phyloP scores from a whole-genome alignment of 1,284 basidiomycete genomes.

The Caloboletus inedulis region DNA sequence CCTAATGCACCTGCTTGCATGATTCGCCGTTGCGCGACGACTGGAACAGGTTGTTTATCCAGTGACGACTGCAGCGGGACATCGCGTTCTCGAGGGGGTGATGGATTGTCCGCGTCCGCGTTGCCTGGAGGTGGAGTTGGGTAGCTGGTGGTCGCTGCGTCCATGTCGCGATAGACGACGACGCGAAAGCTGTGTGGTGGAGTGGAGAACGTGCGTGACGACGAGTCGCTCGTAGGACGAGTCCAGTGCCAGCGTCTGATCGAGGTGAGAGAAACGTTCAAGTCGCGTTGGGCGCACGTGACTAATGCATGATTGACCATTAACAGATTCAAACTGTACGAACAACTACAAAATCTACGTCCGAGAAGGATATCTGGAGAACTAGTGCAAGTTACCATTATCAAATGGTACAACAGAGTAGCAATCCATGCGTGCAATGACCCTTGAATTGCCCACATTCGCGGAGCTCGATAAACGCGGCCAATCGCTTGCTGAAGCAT shows the following conservation, averaged over 20 bases:
- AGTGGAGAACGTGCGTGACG: background rate
- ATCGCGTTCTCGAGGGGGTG: conserved; percentile 46
- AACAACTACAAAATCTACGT: conserved; percentile 12
- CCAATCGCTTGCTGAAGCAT: background rate
- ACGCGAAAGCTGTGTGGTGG: background rate
- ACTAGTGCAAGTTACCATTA: background rate
- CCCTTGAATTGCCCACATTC: background rate
- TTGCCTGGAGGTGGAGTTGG: conserved; percentile 26
- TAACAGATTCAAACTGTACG: background rate
- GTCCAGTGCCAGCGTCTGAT: conserved; percentile 13
- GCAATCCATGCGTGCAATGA: background rate
- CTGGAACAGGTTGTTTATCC: conserved; percentile 44
- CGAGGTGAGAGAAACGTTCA: conserved; percentile 19
- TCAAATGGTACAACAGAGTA: background rate
- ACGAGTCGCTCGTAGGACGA: background rate
- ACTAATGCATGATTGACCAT: conserved; percentile 7
- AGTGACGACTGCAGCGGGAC: conserved; percentile 51
- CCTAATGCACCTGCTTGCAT: conserved; percentile 27
- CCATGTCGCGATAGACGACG: conserved; percentile 20
- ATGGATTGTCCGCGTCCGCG: conserved; percentile 37
- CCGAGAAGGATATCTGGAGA: conserved; percentile 1
- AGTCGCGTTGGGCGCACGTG: conserved; percentile 34
- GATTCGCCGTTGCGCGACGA: conserved; percentile 33
- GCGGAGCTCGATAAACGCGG: background rate
- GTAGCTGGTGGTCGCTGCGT: conserved; percentile 12